A percentile compares a stretch with the other conserved stretches of the same genome.
These are phyloP conservation scores for Aureoboletus auriporus DNA, from an alignment of 768 basidiomycete species.

Conservation along the genomic window DNA sequence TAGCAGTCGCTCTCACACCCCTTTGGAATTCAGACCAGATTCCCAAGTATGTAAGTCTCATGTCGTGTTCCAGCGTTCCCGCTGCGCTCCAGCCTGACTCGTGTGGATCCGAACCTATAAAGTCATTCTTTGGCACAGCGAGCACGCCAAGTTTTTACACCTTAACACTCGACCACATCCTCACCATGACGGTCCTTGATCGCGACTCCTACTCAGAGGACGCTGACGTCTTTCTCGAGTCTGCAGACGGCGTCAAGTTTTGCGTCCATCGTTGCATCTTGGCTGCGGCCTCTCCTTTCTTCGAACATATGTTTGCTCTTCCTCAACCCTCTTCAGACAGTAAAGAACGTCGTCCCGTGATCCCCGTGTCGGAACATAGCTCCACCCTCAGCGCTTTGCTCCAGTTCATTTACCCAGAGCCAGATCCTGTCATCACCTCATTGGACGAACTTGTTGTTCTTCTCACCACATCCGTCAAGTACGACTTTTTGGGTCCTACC, in stretches of 20 bases:
- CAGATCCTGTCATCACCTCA: conserved; percentile 46
- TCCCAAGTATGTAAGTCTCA: conserved; percentile 20
- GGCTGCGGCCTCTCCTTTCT: conserved; percentile 62
- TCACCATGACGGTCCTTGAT: conserved; percentile 25
- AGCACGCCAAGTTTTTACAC: not conserved
- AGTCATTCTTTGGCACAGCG: not conserved
- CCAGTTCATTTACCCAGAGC: conserved; percentile 59
- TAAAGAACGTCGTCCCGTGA: conserved; percentile 35
- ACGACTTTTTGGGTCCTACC: conserved; percentile 51
- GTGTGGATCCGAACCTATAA: conserved; percentile 19
- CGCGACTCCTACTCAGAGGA: conserved; percentile 42
- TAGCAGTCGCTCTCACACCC: conserved; percentile 3
- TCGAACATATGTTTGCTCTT: conserved; percentile 62
- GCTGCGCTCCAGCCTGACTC: conserved; percentile 6
- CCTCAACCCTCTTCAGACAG: conserved; percentile 43
- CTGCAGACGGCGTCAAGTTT: conserved; percentile 45
- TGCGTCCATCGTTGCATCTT: conserved; percentile 61
- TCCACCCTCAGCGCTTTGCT: conserved; percentile 47
- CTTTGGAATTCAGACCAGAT: conserved; percentile 14
- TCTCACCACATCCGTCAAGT: conserved; percentile 57
- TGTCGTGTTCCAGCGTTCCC: not conserved
- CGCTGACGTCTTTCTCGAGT: conserved; percentile 52
- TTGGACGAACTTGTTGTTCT: conserved; percentile 52
- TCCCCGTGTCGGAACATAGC: conserved; percentile 53
- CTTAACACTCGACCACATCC: conserved; percentile 4